Evolutionary conservation across 768 basidiomycete genomes (phyloP).

Genomic region (Kwoniella botswanensis): DNA sequence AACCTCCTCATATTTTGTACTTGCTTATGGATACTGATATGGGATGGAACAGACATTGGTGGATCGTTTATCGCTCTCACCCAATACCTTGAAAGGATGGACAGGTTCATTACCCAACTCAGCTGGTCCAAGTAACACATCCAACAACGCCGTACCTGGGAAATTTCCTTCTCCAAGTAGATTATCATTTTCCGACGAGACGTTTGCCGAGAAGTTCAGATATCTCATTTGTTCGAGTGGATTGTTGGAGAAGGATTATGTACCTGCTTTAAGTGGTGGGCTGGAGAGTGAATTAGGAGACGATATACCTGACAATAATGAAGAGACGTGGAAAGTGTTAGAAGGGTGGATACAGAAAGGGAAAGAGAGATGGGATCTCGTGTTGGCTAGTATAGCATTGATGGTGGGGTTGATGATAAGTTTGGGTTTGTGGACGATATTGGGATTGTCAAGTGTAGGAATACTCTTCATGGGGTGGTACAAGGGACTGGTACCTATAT

Average conservation of each 20-base stretch:
- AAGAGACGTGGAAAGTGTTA: neutral
- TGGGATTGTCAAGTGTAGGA: neutral
- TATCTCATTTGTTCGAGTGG: slow-evolving; percentile 52
- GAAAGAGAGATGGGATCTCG: slow-evolving; percentile 35
- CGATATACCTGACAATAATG: neutral
- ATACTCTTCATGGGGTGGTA: neutral
- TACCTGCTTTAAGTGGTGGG: slow-evolving; percentile 36
- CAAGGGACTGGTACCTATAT: neutral
- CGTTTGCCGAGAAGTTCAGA: slow-evolving; percentile 53
- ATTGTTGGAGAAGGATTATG: slow-evolving; percentile 49
- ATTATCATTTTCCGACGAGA: slow-evolving; percentile 18
- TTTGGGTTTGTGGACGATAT: slow-evolving; percentile 20
- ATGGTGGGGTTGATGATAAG: slow-evolving; percentile 16
- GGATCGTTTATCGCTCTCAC: neutral
- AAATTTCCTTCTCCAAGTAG: slow-evolving; percentile 17
- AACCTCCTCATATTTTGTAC: no score
- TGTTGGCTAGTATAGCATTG: slow-evolving; percentile 22
- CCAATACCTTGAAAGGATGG: slow-evolving; percentile 17
- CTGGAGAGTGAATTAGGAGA: neutral
- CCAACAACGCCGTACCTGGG: neutral
- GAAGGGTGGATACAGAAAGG: slow-evolving; percentile 7
- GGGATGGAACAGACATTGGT: slow-evolving; percentile 4
- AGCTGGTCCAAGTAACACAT: slow-evolving; percentile 19
- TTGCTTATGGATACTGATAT: no score
- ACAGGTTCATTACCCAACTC: slow-evolving; percentile 23